Conservation (phyloP, 2,329 filamentous ascomycete genomes). For the Penicillium sp. region DNA sequence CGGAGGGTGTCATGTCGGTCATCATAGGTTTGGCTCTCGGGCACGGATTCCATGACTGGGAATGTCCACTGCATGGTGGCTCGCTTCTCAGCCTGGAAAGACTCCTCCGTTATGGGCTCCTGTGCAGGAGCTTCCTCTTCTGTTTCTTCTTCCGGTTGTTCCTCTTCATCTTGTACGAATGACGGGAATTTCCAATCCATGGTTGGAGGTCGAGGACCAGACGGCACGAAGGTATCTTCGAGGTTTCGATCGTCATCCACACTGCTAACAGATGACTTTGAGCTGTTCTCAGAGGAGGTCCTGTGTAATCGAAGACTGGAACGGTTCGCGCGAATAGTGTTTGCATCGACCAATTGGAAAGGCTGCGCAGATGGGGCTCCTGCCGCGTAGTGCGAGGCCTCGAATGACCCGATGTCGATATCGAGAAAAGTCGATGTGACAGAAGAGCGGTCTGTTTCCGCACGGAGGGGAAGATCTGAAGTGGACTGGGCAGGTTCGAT, state of each 20-base stretch:
- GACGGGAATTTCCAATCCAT: conserved; percentile 49
- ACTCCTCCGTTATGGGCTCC: conserved; percentile 18
- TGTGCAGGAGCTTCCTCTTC: conserved; percentile 1
- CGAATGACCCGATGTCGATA: conserved; percentile 57
- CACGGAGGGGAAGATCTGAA: conserved; percentile 55
- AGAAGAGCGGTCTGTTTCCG: conserved; percentile 47
- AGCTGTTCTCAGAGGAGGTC: conserved; percentile 37
- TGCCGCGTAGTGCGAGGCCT: conserved; percentile 52
- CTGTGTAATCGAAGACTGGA: conserved; percentile 48
- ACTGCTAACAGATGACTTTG: conserved; percentile 33
- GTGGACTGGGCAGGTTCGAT: conserved; percentile 43
- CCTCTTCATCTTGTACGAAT: conserved; percentile 28
- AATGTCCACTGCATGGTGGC: conserved; percentile 57
- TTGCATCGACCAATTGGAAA: conserved; percentile 51
- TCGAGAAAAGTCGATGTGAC: conserved; percentile 51
- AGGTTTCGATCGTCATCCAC: conserved; percentile 23
- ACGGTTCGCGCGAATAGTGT: conserved; percentile 57
- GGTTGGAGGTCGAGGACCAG: conserved; percentile 44
- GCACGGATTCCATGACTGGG: conserved; percentile 40
- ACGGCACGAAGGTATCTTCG: conserved; percentile 32
- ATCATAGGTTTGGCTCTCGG: conserved; percentile 10
- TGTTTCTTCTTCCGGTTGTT: conserved; percentile 3
- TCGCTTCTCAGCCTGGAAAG: conserved; percentile 33
- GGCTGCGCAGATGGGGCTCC: conserved; percentile 51
- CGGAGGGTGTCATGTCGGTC: conserved; percentile 35